Evolutionary conservation across 129 eudicot genomes (phyloP), one percentile per base, ranked within the genome.

Genomic region (Lactuca sativa): DNA sequence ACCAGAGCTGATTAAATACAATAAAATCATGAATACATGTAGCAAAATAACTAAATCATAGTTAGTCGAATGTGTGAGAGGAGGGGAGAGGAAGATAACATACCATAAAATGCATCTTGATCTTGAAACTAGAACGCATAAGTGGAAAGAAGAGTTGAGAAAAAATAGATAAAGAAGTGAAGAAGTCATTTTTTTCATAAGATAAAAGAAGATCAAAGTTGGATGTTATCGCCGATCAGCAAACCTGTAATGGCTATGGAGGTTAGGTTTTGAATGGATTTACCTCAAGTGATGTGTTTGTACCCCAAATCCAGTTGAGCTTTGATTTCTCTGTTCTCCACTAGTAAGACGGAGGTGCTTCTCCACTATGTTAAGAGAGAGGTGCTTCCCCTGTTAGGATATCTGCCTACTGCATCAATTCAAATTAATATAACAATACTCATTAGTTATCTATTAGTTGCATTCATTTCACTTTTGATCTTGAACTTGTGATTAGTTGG

Each of bases 51-150:
- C 59, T 17, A 53, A 80, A 55, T 25, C 60, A 67, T 44, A 71
- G 9, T 18, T 15, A 14, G 9, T 31, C 4, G 51, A 48, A 31
- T 44, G 59, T 38, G 33, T n/a, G 62, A 37, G 57, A 47, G 21
- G 21, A 1, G 47, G 31, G 53, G 69, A 74, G 59, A 69, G 66
- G 40, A 58, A 48, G 62, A 18, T 21, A 48, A 9, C 30, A 14
- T 71, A 85, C 90, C 97, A 30, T 96, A 82, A 78, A 92, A 88
- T 13, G 90, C 85, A 55, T 86, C 92, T 66, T 88, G 81, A 80
- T 88, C 90, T 78, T 74, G 88, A 74, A 86, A 78, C 4, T 74
- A 75, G 59, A 84, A 66, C 34, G 78, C 43, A 52, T 60, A 72
- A 74, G 80, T 17, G 73, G 79, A 31, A 9, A 74, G 9, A 17